A percentile compares a stretch with the other conserved stretches of the same genome.
Evolutionary conservation across 768 basidiomycete species (phyloP).

Genomic region (Multifurca ochricompacta): DNA sequence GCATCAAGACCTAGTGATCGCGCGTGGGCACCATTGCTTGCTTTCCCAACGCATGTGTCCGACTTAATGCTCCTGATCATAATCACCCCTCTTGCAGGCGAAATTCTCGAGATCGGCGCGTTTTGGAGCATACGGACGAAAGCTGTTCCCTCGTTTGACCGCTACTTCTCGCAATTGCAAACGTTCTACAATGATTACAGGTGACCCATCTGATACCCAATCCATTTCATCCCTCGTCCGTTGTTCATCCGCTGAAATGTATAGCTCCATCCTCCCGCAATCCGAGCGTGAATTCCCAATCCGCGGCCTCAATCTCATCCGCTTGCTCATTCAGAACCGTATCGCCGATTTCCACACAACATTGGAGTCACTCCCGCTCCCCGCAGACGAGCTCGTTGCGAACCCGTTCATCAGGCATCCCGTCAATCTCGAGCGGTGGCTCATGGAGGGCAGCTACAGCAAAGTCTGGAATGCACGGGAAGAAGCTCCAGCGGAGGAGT

Average conservation of each 20-base stretch:
- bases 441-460: conserved; percentile 98
- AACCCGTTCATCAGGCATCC: conserved; percentile 78
- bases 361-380: conserved; percentile 77
- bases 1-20: conserved; percentile 50
- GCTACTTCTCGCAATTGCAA: conserved; percentile 88
- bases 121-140: conserved; percentile 85
- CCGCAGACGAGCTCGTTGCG: conserved; percentile 56
- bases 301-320: conserved; percentile 89
- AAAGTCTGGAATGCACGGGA: conserved; percentile 96
- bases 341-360: conserved; percentile 98
- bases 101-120: conserved; percentile 92
- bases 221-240: background rate
- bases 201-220: conserved; percentile 30
- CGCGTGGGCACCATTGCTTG: conserved; percentile 8
- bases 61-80: background rate
- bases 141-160: conserved; percentile 89
- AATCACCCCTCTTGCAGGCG: conserved; percentile 44
- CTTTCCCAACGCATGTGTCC: background rate
- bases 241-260: background rate
- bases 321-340: conserved; percentile 89
- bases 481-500: conserved; percentile 88
- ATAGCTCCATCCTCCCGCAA: conserved; percentile 62
- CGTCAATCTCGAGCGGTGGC: conserved; percentile 89
- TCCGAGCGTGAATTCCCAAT: conserved; percentile 85
- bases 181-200: conserved; percentile 85